Base-by-base conservation (phyloP, 2,329 filamentous ascomycete genomes). In the Alternaria tenuissima region DNA sequence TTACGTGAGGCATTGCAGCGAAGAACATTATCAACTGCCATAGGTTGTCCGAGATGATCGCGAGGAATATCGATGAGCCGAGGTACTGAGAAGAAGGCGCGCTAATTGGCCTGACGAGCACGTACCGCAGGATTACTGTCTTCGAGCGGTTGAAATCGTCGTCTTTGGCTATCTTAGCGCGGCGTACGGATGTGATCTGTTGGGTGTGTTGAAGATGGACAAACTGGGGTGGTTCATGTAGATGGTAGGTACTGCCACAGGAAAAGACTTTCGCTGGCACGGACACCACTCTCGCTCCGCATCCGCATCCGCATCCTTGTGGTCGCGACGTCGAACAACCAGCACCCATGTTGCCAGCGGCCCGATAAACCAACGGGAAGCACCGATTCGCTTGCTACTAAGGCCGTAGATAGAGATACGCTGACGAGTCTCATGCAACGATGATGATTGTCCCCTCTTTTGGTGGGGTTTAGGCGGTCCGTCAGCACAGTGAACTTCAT, bases 401-500 rank as follows among this genome's bases (percentile, higher is more conserved):
- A 49, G 34, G 22, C 46, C 46, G 1, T 36, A 36, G 6, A 4
- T 18, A 24, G 32, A 26, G 12, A n/a, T 2, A 2, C 2, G 32
- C 32, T 38, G 46, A 49, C 46, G 46, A 49, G 3, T 38, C 5
- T 14, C 20, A 12, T 7, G 46, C 22, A 36, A 49, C 3, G 46
- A 49, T 22, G 14, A 36, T 36, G 46, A 18, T 14, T 38, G 30
- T 24, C 46, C 46, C 46, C 46, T 38, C 30, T 49, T 49, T 36
- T 49, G 30, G 46, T 49, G 46, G 46, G 46, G 46, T 36, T 24
- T 24, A 38, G 30, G 46, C 46, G 46, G 34, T 22, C 8, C 36
- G 32, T 26, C 20, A 38, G 46, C 32, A 49, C 30, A 49, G 7
- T 49, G 30, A 49, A 49, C 32, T 52, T 52, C 49, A 34, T 52